phyloP scores from a whole-genome alignment of 108 stramenopile genomes.

The Stephanodiscus triporus region DNA sequence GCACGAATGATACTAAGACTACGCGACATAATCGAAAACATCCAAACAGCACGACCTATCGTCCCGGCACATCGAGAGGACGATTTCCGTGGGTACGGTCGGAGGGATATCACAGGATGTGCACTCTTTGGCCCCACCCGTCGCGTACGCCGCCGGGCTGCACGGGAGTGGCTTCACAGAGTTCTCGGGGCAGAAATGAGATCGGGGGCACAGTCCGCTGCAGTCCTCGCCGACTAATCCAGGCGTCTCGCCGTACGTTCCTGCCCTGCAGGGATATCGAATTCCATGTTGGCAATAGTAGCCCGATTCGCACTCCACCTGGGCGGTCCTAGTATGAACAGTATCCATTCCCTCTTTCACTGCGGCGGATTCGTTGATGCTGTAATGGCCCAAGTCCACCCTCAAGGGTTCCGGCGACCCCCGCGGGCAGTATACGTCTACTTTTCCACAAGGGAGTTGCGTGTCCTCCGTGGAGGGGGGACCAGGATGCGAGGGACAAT shows the following conservation, averaged over 20 bases:
- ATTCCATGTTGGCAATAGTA: conserved; percentile 32
- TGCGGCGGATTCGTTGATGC: conserved; percentile 19
- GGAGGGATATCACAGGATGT: conserved; percentile 46
- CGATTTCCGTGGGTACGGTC: conserved; percentile 28
- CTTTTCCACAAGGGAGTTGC: conserved; percentile 29
- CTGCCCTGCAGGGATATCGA: conserved; percentile 17
- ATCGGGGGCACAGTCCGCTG: conserved; percentile 36
- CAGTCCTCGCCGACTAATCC: conserved; percentile 17
- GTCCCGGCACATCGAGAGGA: conserved; percentile 34
- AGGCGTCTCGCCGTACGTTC: conserved; percentile 29
- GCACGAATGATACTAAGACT: neutral
- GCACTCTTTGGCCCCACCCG: conserved; percentile 44
- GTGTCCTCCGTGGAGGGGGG: conserved; percentile 35
- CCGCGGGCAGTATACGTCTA: conserved; percentile 30
- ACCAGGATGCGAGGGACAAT: conserved; percentile 39
- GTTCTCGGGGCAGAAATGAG: conserved; percentile 44
- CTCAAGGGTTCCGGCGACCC: conserved; percentile 32
- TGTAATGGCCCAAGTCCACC: conserved; percentile 43
- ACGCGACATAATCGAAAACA: conserved; percentile 21
- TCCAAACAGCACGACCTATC: conserved; percentile 47
- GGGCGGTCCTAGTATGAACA: conserved; percentile 17
- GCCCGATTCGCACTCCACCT: conserved; percentile 34
- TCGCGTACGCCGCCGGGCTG: conserved; percentile 44
- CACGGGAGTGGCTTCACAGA: conserved; percentile 34
- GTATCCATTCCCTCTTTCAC: conserved; percentile 14